These are phyloP conservation scores for Lodderomyces metapsilosis DNA, from an alignment of 1,139 yeast genomes.

Conservation along the genomic window DNA sequence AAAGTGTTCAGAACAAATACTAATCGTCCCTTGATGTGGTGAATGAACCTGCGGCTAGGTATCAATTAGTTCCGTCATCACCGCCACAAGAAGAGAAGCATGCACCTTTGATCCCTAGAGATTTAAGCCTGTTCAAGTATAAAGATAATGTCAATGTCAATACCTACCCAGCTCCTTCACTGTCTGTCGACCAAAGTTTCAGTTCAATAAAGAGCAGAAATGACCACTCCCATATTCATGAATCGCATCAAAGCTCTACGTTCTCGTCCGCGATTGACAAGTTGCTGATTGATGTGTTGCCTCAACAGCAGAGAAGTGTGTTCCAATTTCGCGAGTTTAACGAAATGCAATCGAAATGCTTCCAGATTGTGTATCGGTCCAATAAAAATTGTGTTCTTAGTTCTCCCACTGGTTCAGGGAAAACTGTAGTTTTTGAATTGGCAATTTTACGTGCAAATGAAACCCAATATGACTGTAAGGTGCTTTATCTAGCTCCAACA, in stretches of 20 bases:
- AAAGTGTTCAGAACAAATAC: neutral
- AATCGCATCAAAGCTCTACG: neutral
- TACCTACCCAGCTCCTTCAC: neutral
- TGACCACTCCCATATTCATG: neutral
- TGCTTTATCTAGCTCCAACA: slow-evolving; percentile 54
- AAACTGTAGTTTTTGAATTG: slow-evolving; percentile 53
- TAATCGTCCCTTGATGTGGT: neutral
- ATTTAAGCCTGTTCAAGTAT: neutral
- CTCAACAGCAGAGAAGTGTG: slow-evolving; percentile 7
- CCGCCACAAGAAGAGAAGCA: neutral
- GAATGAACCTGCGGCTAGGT: slow-evolving; percentile 1
- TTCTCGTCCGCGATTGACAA: neutral
- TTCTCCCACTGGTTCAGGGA: slow-evolving; percentile 60
- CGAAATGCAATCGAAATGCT: slow-evolving; percentile 49
- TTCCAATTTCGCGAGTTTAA: slow-evolving; percentile 43
- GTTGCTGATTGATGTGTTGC: slow-evolving; percentile 10
- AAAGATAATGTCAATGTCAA: neutral
- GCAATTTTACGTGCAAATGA: slow-evolving; percentile 39
- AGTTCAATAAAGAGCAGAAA: neutral
- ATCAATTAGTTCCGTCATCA: neutral
- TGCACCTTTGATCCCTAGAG: neutral
- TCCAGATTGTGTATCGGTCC: slow-evolving; percentile 29
- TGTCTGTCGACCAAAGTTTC: neutral
- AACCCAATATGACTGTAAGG: slow-evolving; percentile 24
- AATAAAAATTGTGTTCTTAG: slow-evolving; percentile 46